These are phyloP conservation scores for Gonapodya sp. DNA, from an alignment of 192 early-diverging fungal genomes.

Conservation along the genomic window DNA sequence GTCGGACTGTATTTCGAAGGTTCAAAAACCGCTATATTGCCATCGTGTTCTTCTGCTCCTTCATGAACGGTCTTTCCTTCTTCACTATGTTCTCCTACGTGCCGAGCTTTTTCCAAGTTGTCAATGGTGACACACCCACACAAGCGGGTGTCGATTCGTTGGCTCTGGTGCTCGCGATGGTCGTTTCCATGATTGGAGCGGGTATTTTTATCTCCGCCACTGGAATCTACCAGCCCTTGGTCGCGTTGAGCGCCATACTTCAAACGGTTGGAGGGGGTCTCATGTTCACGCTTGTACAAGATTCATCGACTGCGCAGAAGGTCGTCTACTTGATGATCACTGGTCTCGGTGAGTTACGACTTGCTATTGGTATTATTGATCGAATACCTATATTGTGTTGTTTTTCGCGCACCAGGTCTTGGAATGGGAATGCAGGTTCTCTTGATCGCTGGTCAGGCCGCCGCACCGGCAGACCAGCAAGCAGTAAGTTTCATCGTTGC, in stretches of 20 bases:
- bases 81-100: conserved; percentile 51
- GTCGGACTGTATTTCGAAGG: too few relatives aligned
- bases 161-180: conserved; percentile 46
- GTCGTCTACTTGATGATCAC: conserved; percentile 41
- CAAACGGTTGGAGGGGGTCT: conserved; percentile 46
- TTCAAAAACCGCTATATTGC: conserved; percentile 47
- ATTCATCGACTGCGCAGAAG: conserved; percentile 34
- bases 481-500: background rate
- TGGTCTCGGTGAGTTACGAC: conserved; percentile 30
- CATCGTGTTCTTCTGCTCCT: conserved; percentile 31
- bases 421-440: background rate
- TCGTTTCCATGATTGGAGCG: conserved; percentile 36
- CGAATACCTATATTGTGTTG: background rate
- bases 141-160: conserved; percentile 50
- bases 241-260: conserved; percentile 38
- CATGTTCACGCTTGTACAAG: conserved; percentile 37
- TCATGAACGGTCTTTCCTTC: conserved; percentile 47
- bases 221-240: conserved; percentile 34
- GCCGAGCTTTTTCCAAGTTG: conserved; percentile 53
- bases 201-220: conserved; percentile 41
- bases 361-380: background rate
- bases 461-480: background rate
- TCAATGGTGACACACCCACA: conserved; percentile 39
- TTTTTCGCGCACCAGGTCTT: background rate
- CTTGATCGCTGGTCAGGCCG: background rate